Evolutionary conservation across 1,284 basidiomycete genomes (phyloP).

Genomic region (Ustilago cynodontis): DNA sequence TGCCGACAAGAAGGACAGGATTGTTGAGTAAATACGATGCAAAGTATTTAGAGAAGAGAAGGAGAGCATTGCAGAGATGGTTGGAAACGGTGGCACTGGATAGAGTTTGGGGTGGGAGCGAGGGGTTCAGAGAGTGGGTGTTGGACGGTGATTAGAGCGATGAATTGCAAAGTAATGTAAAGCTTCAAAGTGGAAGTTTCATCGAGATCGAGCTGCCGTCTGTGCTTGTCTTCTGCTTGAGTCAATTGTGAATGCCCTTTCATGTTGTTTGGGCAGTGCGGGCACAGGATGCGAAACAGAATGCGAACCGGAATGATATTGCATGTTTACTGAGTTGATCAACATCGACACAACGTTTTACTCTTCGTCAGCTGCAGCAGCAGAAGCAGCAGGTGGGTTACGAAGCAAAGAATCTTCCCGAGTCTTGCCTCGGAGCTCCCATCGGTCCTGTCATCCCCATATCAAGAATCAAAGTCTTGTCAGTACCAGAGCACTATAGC

Average conservation of each 20-base stretch:
- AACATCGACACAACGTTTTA: slow-evolving; percentile 5
- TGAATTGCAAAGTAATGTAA: too few species aligned
- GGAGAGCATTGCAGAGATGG: slow-evolving; percentile 62
- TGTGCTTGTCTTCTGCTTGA: not conserved
- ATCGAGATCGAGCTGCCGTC: not conserved
- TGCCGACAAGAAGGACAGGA: slow-evolving; percentile 53
- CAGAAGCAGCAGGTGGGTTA: slow-evolving; percentile 37
- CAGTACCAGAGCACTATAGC: not conserved
- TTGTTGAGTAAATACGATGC: slow-evolving; percentile 63
- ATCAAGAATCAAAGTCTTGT: not conserved
- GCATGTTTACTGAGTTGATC: not conserved
- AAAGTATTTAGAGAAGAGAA: slow-evolving; percentile 56
- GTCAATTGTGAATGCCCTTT: not conserved
- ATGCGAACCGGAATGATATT: slow-evolving; percentile 3
- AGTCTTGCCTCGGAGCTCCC: slow-evolving; percentile 62
- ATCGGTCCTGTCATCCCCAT: slow-evolving; percentile 43
- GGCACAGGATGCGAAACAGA: not conserved
- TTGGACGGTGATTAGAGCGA: slow-evolving; percentile 40
- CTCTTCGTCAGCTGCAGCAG: slow-evolving; percentile 26
- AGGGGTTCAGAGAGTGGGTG: slow-evolving; percentile 52
- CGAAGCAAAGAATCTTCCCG: slow-evolving; percentile 53
- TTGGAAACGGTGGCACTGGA: slow-evolving; percentile 55
- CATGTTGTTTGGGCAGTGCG: not conserved
- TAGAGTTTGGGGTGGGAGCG: slow-evolving; percentile 52
- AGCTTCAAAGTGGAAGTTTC: too few species aligned